phyloP scores from a whole-genome alignment of 169 alveolate species.

The Plasmodium inui region DNA sequence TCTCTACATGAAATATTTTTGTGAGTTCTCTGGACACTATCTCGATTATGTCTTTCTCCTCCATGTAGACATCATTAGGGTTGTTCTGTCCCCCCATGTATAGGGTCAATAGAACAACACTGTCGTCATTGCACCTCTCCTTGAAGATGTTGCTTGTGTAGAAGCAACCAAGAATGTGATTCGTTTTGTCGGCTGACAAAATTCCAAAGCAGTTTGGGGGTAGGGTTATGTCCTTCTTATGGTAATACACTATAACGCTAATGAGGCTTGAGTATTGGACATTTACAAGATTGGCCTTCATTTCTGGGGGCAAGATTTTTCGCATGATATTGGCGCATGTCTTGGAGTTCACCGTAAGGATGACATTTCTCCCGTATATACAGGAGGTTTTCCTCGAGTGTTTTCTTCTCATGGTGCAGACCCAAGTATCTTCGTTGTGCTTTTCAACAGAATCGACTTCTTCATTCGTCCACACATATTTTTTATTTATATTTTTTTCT shows the following conservation, averaged over 20 bases:
- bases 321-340: constrained; percentile 42
- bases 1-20: not conserved
- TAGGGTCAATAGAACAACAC: constrained; percentile 13
- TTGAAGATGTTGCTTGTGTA: constrained; percentile 33
- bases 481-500: constrained; percentile 4
- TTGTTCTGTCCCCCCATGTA: constrained; percentile 39
- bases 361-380: constrained; percentile 24
- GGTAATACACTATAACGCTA: constrained; percentile 17
- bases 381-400: not conserved
- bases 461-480: constrained; percentile 21
- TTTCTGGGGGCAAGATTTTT: constrained; percentile 10
- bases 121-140: constrained; percentile 46
- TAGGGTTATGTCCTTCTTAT: constrained; percentile 35
- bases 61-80: constrained; percentile 26
- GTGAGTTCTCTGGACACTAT: constrained; percentile 8
- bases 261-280: constrained; percentile 15
- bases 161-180: constrained; percentile 51
- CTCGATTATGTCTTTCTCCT: constrained; percentile 4
- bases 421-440: constrained; percentile 15
- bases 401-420: not conserved
- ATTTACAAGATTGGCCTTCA: constrained; percentile 2
- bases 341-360: constrained; percentile 53
- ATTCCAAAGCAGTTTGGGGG: constrained; percentile 44
- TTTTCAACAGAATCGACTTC: constrained; percentile 36
- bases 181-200: constrained; percentile 23